These are phyloP conservation scores for Salvia rosmarinus DNA, from an alignment of 257 asterid species.

Conservation along the genomic window DNA sequence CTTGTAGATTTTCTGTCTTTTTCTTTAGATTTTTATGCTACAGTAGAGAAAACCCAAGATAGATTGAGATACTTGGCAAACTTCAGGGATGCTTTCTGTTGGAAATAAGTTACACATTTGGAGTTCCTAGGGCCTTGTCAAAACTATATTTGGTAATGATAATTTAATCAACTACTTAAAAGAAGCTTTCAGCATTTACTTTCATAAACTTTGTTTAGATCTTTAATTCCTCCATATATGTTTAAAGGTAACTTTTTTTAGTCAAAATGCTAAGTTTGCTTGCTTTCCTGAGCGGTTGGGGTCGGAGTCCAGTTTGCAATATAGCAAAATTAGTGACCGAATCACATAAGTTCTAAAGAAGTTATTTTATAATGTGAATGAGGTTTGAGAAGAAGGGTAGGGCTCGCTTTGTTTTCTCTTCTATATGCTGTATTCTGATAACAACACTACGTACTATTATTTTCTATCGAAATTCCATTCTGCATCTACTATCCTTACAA, in stretches of 20 bases:
- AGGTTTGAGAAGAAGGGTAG: neutral
- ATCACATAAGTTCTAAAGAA: neutral
- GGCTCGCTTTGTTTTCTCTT: neutral
- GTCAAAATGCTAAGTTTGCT: constrained; percentile 6
- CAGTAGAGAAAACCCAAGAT: neutral
- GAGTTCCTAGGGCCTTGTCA: constrained; percentile 9
- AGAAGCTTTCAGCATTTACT: neutral
- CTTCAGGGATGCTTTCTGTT: neutral
- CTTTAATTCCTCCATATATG: neutral
- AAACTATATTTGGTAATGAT: neutral
- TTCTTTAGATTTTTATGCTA: neutral
- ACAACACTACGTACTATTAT: no score
- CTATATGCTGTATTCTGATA: no score
- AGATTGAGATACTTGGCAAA: constrained; percentile 15
- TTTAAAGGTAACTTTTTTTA: neutral
- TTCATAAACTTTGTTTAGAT: constrained; percentile 11
- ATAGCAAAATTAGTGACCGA: neutral
- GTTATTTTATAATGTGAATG: constrained; percentile 11
- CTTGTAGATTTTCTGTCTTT: neutral
- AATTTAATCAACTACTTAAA: neutral
- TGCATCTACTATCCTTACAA: neutral
- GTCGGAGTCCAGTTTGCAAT: neutral
- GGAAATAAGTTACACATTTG: neutral
- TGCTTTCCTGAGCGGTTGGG: neutral
- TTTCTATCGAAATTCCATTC: neutral